Conservation (phyloP, 169 alveolate genomes). For the Plasmodium inui region DNA sequence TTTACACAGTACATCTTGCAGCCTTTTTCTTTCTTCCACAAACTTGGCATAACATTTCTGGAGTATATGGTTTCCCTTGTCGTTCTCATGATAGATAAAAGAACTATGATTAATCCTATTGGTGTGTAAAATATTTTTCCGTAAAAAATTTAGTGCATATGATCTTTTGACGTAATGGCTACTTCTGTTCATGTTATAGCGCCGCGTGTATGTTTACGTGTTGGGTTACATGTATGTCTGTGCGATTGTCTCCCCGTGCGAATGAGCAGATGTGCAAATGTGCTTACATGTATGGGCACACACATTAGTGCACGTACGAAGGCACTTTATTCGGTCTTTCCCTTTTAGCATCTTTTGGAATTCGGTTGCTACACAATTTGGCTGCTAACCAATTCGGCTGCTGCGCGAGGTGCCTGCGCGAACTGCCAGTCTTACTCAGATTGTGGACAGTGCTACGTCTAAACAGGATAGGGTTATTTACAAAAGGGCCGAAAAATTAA, state of each 20-base stretch:
- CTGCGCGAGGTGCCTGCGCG: neutral
- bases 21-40: conserved; percentile 5
- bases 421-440: neutral
- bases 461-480: neutral
- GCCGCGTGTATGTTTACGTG: neutral
- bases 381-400: neutral
- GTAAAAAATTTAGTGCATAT: conserved; percentile 7
- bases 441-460: neutral
- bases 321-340: neutral
- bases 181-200: conserved; percentile 22
- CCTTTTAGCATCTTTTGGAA: conserved; percentile 3
- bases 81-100: neutral
- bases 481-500: neutral
- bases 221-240: neutral
- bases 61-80: neutral
- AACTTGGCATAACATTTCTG: neutral
- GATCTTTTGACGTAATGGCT: neutral
- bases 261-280: neutral
- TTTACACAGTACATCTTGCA: neutral
- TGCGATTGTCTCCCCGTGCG: neutral
- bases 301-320: neutral
- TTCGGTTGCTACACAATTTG: neutral
- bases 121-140: neutral
- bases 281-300: neutral
- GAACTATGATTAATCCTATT: conserved; percentile 17